Conservation (phyloP, 2,329 filamentous ascomycete species). For the Phoma sp. region DNA sequence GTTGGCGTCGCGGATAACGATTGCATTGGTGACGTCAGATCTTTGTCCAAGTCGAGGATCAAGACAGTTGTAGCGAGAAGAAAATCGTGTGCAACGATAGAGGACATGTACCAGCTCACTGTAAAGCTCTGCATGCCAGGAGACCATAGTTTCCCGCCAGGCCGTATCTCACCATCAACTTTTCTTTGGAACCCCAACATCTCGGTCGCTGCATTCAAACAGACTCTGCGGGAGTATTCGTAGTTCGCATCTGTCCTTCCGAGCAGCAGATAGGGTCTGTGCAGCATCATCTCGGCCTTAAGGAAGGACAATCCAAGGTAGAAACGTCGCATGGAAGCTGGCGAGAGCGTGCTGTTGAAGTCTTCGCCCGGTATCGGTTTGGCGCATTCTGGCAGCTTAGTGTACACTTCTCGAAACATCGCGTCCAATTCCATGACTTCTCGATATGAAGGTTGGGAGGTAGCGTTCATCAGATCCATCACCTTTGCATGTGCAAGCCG, state of each 20-base stretch:
- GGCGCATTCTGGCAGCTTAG: conserved; percentile 28
- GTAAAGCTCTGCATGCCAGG: conserved; percentile 44
- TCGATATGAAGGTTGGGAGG: conserved; percentile 35
- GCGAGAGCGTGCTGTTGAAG: conserved; percentile 17
- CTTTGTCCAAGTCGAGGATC: conserved; percentile 51
- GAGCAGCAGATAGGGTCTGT: conserved; percentile 45
- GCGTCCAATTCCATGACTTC: conserved; percentile 39
- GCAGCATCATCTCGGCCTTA: conserved; percentile 45
- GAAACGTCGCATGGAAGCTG: conserved; percentile 34
- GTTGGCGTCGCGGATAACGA: neutral
- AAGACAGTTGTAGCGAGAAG: conserved; percentile 57
- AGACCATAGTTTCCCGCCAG: conserved; percentile 43
- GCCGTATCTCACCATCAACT: conserved; percentile 51
- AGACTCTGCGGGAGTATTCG: conserved; percentile 51
- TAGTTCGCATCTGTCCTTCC: conserved; percentile 48
- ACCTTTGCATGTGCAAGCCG: conserved; percentile 35
- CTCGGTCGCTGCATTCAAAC: conserved; percentile 54
- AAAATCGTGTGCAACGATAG: conserved; percentile 55
- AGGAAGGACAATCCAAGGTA: conserved; percentile 42
- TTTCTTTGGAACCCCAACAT: conserved; percentile 54
- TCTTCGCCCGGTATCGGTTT: conserved; percentile 22
- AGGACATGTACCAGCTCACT: conserved; percentile 54
- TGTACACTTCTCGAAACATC: conserved; percentile 29
- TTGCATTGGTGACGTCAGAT: conserved; percentile 26
- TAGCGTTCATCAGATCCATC: conserved; percentile 37